These are phyloP conservation scores for Lathyrus tuberosus DNA, from an alignment of 306 rosid species.

Conservation along the genomic window DNA sequence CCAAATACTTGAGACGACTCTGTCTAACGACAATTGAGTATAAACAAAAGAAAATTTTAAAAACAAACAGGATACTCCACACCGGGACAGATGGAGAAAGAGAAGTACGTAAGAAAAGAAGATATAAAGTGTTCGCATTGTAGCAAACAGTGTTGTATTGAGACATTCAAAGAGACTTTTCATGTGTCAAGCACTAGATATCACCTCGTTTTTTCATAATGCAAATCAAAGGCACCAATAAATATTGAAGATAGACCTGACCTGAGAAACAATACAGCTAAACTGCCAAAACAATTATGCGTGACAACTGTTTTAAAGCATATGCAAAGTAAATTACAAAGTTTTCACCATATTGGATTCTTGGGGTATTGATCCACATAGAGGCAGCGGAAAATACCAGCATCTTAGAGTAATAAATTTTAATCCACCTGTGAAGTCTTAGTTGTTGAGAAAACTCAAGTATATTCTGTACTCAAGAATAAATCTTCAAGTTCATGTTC, in stretches of 20 bases:
- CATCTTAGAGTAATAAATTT: neutral
- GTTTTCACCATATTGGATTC: too few species aligned
- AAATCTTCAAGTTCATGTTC: neutral
- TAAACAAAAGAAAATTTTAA: too few species aligned
- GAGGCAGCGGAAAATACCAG: neutral
- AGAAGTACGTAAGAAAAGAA: too few species aligned
- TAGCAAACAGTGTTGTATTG: neutral
- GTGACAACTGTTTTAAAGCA: neutral
- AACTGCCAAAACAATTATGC: neutral
- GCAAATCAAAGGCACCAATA: neutral
- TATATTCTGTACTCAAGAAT: neutral
- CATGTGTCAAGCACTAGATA: neutral
- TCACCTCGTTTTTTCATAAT: too few species aligned
- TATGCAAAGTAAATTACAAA: too few species aligned
- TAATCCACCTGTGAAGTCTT: neutral
- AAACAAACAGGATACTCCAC: too few species aligned
- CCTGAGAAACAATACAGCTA: neutral
- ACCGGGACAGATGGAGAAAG: too few species aligned
- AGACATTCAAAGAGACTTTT: neutral
- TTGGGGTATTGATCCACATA: neutral
- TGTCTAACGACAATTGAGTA: too few species aligned
- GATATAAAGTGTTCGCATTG: too few species aligned
- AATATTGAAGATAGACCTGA: neutral
- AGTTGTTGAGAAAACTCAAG: neutral
- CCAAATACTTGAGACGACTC: too few species aligned